phyloP scores from a whole-genome alignment of 192 early-diverging fungal genomes.

The Powellomyces hirtus region DNA sequence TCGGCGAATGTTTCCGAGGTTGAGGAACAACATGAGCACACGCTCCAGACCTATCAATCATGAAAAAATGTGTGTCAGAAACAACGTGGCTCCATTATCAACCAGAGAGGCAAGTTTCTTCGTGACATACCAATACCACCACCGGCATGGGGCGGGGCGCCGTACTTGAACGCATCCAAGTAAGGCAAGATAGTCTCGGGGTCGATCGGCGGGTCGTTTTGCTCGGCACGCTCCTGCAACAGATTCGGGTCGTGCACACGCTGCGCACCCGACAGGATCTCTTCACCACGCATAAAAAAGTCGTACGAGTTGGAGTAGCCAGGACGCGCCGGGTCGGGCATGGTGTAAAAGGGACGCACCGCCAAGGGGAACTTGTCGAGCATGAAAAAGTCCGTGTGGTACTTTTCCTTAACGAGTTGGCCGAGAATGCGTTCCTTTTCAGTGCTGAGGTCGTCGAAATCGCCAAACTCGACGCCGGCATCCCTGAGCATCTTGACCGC shows the following conservation, averaged over 20 bases:
- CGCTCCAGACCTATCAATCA: constrained; percentile 75
- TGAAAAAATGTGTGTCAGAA: neutral
- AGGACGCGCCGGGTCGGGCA: constrained; percentile 87
- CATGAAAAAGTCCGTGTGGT: constrained; percentile 97
- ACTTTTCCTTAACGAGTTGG: constrained; percentile 85
- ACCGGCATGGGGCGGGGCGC: constrained; percentile 95
- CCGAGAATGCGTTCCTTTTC: constrained; percentile 83
- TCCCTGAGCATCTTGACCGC: constrained; percentile 81
- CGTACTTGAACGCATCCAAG: constrained; percentile 93
- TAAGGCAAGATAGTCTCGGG: constrained; percentile 83
- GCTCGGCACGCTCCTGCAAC: constrained; percentile 69
- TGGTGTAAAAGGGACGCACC: constrained; percentile 98
- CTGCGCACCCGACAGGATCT: constrained; percentile 98
- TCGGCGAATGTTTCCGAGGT: constrained; percentile 90
- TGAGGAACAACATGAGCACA: constrained; percentile 95
- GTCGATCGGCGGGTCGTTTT: constrained; percentile 74
- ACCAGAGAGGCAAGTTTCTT: neutral
- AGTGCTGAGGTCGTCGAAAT: constrained; percentile 92
- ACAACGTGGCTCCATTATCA: neutral
- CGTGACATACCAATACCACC: constrained; percentile 87
- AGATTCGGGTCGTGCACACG: constrained; percentile 90
- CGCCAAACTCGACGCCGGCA: constrained; percentile 85
- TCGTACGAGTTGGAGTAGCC: constrained; percentile 99
- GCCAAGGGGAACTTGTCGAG: constrained; percentile 98
- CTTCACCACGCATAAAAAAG: constrained; percentile 99